These are phyloP conservation scores for Zymoseptoria brevis DNA, from an alignment of 2,329 filamentous ascomycete species.

Conservation along the genomic window DNA sequence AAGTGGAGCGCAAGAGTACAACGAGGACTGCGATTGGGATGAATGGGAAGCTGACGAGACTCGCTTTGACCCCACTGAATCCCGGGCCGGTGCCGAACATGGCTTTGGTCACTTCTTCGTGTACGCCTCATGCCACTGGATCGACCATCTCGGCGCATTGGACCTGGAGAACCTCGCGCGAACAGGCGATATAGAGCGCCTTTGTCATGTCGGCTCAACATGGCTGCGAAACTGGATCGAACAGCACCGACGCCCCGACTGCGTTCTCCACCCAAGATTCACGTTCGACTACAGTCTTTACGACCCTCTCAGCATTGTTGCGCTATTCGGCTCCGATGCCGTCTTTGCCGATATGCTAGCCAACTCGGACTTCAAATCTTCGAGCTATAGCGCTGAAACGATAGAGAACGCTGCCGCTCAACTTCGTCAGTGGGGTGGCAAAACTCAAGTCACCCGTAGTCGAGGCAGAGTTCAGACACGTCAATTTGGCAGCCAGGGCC, in stretches of 20 bases:
- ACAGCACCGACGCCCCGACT: not conserved
- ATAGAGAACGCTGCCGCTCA: not conserved
- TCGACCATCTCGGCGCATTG: slow-evolving; percentile 25
- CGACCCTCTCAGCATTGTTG: slow-evolving; percentile 31
- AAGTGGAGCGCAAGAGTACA: slow-evolving; percentile 13
- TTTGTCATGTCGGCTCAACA: not conserved
- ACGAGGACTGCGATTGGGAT: slow-evolving; percentile 25
- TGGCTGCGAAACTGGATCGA: not conserved
- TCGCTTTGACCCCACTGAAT: slow-evolving; percentile 20
- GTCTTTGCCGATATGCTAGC: slow-evolving; percentile 9
- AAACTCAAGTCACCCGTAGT: not conserved
- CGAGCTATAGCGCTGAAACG: not conserved
- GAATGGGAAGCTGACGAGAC: slow-evolving; percentile 28
- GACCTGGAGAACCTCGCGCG: slow-evolving; percentile 17
- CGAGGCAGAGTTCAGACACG: not conserved
- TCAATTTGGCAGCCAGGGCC: not conserved
- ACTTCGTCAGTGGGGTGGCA: not conserved
- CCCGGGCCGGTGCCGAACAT: not conserved
- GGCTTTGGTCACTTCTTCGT: slow-evolving; percentile 28
- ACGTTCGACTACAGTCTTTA: slow-evolving; percentile 27
- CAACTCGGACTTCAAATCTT: not conserved
- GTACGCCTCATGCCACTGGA: slow-evolving; percentile 33
- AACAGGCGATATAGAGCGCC: not conserved
- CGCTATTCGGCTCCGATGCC: slow-evolving; percentile 29
- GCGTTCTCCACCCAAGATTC: slow-evolving; percentile 24